A percentile compares a stretch with the other conserved stretches of the same genome.
phyloP scores from a whole-genome alignment of 805 yeast genomes.

The Clavispora carvajalis region DNA sequence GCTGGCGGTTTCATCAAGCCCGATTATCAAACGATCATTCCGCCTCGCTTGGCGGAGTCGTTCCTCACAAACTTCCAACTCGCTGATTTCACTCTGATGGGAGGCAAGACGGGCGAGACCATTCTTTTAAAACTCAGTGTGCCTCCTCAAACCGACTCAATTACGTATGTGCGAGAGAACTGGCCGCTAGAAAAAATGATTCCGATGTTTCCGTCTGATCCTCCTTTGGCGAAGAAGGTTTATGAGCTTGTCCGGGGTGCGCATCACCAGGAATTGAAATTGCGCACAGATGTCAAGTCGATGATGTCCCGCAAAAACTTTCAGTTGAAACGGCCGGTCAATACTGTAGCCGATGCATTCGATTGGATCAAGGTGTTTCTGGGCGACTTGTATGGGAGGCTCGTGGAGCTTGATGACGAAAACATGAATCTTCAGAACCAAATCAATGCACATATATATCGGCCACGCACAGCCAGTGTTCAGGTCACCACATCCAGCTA shows the following conservation, averaged over 20 bases:
- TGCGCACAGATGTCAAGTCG: conserved; percentile 63
- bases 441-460: conserved; percentile 22
- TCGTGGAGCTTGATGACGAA: conserved; percentile 74
- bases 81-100: conserved; percentile 82
- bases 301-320: conserved; percentile 90
- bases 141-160: conserved; percentile 43
- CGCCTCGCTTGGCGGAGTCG: conserved; percentile 38
- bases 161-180: conserved; percentile 45
- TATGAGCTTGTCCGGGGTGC: conserved; percentile 64
- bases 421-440: conserved; percentile 23
- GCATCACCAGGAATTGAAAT: conserved; percentile 46
- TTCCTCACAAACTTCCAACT: conserved; percentile 62
- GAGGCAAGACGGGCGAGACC: conserved; percentile 78
- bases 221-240: conserved; percentile 48
- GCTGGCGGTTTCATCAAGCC: conserved; percentile 88
- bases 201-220: conserved; percentile 32
- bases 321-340: conserved; percentile 47
- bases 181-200: conserved; percentile 28
- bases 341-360: conserved; percentile 47
- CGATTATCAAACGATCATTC: conserved; percentile 72
- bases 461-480: conserved; percentile 55
- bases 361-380: conserved; percentile 82
- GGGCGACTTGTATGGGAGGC: conserved; percentile 68
- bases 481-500: conserved; percentile 23
- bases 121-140: conserved; percentile 46